Evolutionary conservation across 306 rosid species (phyloP).

Genomic region (Dalbergia oliveri): DNA sequence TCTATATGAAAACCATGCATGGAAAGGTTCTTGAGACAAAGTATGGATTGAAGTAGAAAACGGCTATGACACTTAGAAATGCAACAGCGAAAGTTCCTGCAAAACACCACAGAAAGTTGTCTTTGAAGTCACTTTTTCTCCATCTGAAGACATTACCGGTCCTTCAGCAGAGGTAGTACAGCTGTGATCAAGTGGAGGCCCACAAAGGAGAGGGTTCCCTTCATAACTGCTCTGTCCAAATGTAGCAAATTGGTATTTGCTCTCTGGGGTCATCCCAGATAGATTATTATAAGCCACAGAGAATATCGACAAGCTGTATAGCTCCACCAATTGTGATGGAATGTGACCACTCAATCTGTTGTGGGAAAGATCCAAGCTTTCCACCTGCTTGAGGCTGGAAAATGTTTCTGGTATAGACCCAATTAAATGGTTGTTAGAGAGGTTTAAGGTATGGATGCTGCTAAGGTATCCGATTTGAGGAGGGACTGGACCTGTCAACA

Average conservation of each 20-base stretch:
- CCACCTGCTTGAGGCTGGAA: slow-evolving; percentile 5
- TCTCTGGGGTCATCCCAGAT: slow-evolving; percentile 18
- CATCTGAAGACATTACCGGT: not conserved
- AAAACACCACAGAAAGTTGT: slow-evolving; percentile 20
- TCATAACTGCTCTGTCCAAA: slow-evolving; percentile 13
- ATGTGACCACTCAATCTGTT: slow-evolving; percentile 32
- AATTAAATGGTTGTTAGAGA: slow-evolving; percentile 5
- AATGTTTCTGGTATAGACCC: slow-evolving; percentile 33
- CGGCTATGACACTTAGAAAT: slow-evolving; percentile 12
- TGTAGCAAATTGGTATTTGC: slow-evolving; percentile 12
- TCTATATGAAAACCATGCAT: not conserved
- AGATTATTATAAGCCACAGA: slow-evolving; percentile 34
- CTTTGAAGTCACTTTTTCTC: not conserved
- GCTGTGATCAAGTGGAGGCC: slow-evolving; percentile 1
- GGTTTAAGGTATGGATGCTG: slow-evolving; percentile 34
- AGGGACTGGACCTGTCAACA: slow-evolving; percentile 34
- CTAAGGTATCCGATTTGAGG: slow-evolving; percentile 19
- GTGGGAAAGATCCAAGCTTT: slow-evolving; percentile 42
- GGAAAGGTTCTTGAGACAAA: not conserved
- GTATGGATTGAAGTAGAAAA: slow-evolving; percentile 23
- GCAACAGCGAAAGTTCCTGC: slow-evolving; percentile 23
- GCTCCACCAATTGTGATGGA: slow-evolving; percentile 7
- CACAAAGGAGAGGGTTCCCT: slow-evolving; percentile 37
- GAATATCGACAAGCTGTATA: slow-evolving; percentile 24
- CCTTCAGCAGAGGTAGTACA: not conserved